Conservation (phyloP, 805 yeast genomes). For the Lachancea kluyveri region DNA sequence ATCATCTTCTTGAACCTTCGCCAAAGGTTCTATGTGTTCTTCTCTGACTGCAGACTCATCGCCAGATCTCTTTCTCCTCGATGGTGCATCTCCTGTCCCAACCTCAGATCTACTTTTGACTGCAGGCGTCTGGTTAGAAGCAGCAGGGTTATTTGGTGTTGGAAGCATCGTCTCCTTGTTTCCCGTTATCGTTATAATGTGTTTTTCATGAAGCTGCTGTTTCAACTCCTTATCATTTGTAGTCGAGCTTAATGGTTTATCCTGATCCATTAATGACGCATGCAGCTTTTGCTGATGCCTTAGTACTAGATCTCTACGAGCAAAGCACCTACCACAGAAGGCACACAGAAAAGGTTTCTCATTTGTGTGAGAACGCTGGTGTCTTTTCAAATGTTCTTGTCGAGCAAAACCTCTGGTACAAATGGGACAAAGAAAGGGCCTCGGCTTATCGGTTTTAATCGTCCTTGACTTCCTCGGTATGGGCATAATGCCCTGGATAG, state of each 20-base stretch:
- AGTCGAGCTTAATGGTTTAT: conserved; percentile 4
- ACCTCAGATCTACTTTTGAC: no score
- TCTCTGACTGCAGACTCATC: neutral
- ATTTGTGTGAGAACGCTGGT: conserved; percentile 89
- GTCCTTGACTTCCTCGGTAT: conserved; percentile 81
- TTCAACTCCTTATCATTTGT: conserved; percentile 18
- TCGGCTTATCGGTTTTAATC: conserved; percentile 85
- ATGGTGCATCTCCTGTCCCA: no score
- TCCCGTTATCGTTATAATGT: conserved; percentile 34
- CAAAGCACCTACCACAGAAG: conserved; percentile 93
- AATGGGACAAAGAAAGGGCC: conserved; percentile 85
- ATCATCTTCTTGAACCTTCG: neutral
- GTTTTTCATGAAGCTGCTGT: conserved; percentile 27
- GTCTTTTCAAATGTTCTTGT: conserved; percentile 88
- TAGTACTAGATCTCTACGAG: conserved; percentile 78
- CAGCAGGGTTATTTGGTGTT: conserved; percentile 18
- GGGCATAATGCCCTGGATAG: conserved; percentile 43
- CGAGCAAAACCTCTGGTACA: conserved; percentile 96
- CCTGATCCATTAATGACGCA: conserved; percentile 38
- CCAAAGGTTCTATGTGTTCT: neutral
- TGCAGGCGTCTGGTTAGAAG: no score
- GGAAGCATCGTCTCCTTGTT: conserved; percentile 36
- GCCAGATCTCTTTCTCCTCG: no score
- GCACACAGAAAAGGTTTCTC: conserved; percentile 96
- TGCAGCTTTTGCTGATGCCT: conserved; percentile 95